Percentiles rank a stretch among this genome's conserved stretches.
phyloP scores from a whole-genome alignment of 176 grass and related monocot species.

The Melocanna baccifera region DNA sequence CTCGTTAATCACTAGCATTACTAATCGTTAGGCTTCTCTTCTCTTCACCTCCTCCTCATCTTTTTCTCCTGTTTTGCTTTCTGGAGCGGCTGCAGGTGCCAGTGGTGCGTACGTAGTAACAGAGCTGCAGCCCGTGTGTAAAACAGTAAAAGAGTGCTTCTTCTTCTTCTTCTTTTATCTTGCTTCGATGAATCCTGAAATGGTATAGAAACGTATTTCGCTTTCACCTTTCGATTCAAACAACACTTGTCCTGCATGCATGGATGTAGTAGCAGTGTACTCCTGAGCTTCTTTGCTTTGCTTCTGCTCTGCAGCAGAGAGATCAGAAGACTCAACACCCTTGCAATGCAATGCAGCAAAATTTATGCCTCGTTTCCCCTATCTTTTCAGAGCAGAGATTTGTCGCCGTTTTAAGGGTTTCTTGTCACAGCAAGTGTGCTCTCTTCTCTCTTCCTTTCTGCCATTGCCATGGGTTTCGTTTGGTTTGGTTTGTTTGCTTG shows the following conservation, averaged over 20 bases:
- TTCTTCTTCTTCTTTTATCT: constrained; percentile 22
- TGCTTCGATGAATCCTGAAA: constrained; percentile 33
- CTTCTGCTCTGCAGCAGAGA: not conserved
- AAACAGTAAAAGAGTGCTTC: constrained; percentile 46
- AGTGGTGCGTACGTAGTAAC: constrained; percentile 19
- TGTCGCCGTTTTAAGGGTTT: constrained; percentile 43
- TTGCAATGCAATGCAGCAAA: not conserved
- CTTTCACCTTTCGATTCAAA: constrained; percentile 24
- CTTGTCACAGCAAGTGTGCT: constrained; percentile 29
- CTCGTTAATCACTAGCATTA: constrained; percentile 15
- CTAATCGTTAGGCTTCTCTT: not conserved
- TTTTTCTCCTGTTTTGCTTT: constrained; percentile 32
- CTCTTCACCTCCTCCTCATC: not conserved
- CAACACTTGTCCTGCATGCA: constrained; percentile 1
- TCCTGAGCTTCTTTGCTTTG: not conserved
- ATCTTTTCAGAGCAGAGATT: constrained; percentile 13
- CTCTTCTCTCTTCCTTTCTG: constrained; percentile 13
- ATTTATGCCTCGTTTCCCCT: not conserved
- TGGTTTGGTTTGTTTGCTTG: not conserved
- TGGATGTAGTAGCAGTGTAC: not conserved
- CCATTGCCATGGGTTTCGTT: not conserved
- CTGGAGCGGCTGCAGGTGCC: constrained; percentile 15
- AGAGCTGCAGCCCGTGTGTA: constrained; percentile 33
- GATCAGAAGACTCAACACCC: not conserved
- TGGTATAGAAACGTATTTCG: constrained; percentile 45